Base-by-base conservation (phyloP, 2,329 filamentous ascomycete genomes). In the Xylaria sp. region DNA sequence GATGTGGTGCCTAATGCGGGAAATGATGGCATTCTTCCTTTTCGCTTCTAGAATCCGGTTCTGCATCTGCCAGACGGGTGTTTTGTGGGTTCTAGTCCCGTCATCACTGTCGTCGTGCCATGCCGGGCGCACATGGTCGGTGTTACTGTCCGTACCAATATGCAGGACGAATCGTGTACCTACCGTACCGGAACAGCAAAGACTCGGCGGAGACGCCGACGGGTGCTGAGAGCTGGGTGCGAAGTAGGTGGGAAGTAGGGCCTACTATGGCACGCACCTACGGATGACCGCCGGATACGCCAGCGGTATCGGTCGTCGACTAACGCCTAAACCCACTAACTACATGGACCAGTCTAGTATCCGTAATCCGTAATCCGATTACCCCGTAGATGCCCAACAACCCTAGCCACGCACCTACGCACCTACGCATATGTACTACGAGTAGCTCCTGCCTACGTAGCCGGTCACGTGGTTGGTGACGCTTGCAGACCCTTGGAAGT, bases 31-130 rank as follows among this genome's bases (percentile, higher is more conserved):
- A 57, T 53, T 50, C 50, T 60, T 64, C 18, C 6, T 51, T 34
- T 13, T 13, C 16, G 18, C 49, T 63, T 62, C 62, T 61, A 62
- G 62, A 64, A 60, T 54, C 58, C 54, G 56, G 30, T 19, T 48
- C 49, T 55, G 23, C 49, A 35, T 34, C 19, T 30, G 9, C 18
- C 48, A 5, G 4, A 13, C 37, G 9, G 37, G 37, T 2, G 9
- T 42, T 42, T 42, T 10, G 37, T 42, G 23, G 23, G 23, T 30
- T 30, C 23, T 30, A 30, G 23, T 30, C 23, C 37, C 37, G 37
- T 42, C 37, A 42, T 42, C 37, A 13, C 23, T 30, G 23, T 30
- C 37, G 37, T 10, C 37, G 8, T 9, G 37, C 11, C 37, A 42
- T 42, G 37, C 37, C 37, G 37, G 37, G 11, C 11, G 37, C 11